phyloP scores from a whole-genome alignment of 768 basidiomycete genomes.

The Auriculariales sp. region DNA sequence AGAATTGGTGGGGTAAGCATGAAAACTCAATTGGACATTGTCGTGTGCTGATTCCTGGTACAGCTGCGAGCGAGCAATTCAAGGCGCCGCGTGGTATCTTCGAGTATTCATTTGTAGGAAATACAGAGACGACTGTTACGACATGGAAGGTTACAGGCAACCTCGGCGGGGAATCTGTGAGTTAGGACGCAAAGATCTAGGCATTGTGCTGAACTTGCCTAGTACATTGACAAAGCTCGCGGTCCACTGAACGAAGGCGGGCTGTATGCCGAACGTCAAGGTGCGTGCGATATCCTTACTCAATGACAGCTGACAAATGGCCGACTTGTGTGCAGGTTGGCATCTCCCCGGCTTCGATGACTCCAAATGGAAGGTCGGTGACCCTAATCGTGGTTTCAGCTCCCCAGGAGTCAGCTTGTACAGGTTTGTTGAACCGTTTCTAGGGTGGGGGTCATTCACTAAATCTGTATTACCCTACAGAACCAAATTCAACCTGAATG shows the following conservation, averaged over 20 bases:
- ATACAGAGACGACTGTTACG: slow-evolving; percentile 33
- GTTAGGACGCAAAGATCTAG: slow-evolving; percentile 7
- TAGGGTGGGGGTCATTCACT: not conserved
- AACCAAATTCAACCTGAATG: slow-evolving; percentile 49
- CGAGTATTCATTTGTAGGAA: slow-evolving; percentile 24
- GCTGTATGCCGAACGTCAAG: slow-evolving; percentile 46
- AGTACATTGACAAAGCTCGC: slow-evolving; percentile 59
- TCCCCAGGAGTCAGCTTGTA: slow-evolving; percentile 71
- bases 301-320: not conserved
- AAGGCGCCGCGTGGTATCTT: slow-evolving; percentile 73
- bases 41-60: too few species aligned
- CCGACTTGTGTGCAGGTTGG: slow-evolving; percentile 32
- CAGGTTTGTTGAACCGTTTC: slow-evolving; percentile 23
- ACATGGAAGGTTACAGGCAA: slow-evolving; percentile 37
- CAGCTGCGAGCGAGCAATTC: slow-evolving; percentile 33
- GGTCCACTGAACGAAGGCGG: slow-evolving; percentile 64
- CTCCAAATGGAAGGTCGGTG: slow-evolving; percentile 43
- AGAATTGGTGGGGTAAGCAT: slow-evolving; percentile 33
- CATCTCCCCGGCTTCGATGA: slow-evolving; percentile 57
- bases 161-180: slow-evolving; percentile 34
- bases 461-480: slow-evolving; percentile 12
- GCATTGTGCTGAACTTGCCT: slow-evolving; percentile 14
- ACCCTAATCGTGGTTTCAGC: slow-evolving; percentile 30
- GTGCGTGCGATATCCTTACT: slow-evolving; percentile 6
- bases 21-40: not conserved